phyloP scores from a whole-genome alignment of 148 eudicot species.

The Diospyros kaki region DNA sequence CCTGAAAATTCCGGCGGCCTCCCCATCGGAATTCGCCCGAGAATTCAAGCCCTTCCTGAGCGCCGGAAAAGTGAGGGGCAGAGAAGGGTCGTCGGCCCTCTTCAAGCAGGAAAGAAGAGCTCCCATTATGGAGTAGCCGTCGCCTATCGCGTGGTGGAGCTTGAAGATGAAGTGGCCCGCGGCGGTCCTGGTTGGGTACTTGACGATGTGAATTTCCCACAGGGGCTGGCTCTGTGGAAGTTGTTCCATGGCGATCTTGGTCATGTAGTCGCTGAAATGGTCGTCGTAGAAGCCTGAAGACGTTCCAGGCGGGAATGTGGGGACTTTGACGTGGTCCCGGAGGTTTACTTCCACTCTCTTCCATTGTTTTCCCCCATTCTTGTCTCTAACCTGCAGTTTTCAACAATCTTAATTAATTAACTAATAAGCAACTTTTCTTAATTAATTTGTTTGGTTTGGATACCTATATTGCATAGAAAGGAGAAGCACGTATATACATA shows the following conservation, averaged over 20 bases:
- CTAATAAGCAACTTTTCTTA: too few relatives aligned
- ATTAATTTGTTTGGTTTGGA: too few relatives aligned
- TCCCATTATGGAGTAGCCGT: constrained; percentile 85
- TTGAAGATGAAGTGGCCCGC: constrained; percentile 60
- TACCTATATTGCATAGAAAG: too few relatives aligned
- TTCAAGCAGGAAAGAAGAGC: constrained; percentile 82
- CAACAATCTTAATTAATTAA: too few relatives aligned
- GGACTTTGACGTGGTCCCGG: constrained; percentile 49
- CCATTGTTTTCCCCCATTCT: constrained; percentile 62
- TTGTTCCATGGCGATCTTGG: constrained; percentile 46
- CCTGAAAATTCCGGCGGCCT: neutral
- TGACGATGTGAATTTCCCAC: constrained; percentile 69
- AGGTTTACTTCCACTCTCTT: constrained; percentile 60
- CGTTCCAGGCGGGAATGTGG: constrained; percentile 37
- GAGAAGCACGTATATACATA: too few relatives aligned
- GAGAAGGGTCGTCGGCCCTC: constrained; percentile 62
- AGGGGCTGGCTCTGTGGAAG: constrained; percentile 61
- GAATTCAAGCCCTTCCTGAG: constrained; percentile 10
- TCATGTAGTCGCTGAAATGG: constrained; percentile 44
- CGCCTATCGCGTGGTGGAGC: constrained; percentile 84
- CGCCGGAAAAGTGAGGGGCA: constrained; percentile 62
- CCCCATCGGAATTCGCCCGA: neutral
- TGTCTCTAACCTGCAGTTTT: constrained; percentile 43
- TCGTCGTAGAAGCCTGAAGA: constrained; percentile 42
- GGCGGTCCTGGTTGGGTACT: constrained; percentile 65